Conservation (phyloP, 345 rosid genomes). For the Eutrema japonicum region DNA sequence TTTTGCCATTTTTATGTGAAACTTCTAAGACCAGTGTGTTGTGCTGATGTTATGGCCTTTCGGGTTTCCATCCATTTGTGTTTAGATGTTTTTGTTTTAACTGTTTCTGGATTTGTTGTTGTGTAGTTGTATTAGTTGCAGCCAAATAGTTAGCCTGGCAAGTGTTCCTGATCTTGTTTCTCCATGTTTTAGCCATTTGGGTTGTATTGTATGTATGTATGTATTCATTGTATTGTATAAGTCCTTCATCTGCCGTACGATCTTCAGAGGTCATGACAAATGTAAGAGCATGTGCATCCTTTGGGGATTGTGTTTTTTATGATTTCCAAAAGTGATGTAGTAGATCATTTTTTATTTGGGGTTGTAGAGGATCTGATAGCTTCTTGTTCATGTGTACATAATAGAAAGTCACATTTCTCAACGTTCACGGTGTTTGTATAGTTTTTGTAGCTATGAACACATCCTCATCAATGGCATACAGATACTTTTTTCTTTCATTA, state of each 20-base stretch:
- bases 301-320: constrained; percentile 33
- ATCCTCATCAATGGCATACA: constrained; percentile 20
- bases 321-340: constrained; percentile 43
- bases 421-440: neutral
- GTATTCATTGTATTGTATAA: constrained; percentile 37
- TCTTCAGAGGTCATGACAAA: constrained; percentile 34
- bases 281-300: constrained; percentile 41
- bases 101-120: constrained; percentile 37
- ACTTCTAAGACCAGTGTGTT: constrained; percentile 43
- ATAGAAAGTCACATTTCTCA: constrained; percentile 22
- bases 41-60: constrained; percentile 41
- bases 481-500: neutral
- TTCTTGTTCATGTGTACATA: constrained; percentile 19
- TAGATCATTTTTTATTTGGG: neutral
- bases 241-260: constrained; percentile 32
- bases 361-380: neutral
- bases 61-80: constrained; percentile 38
- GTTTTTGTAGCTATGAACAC: constrained; percentile 19
- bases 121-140: constrained; percentile 41
- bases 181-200: constrained; percentile 32
- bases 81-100: constrained; percentile 39
- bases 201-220: constrained; percentile 35
- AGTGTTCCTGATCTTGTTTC: constrained; percentile 36
- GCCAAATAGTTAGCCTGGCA: constrained; percentile 41
- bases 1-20: constrained; percentile 39